These are phyloP conservation scores for Rhinocladiella similis DNA, from an alignment of 2,329 filamentous ascomycete genomes.

Conservation along the genomic window DNA sequence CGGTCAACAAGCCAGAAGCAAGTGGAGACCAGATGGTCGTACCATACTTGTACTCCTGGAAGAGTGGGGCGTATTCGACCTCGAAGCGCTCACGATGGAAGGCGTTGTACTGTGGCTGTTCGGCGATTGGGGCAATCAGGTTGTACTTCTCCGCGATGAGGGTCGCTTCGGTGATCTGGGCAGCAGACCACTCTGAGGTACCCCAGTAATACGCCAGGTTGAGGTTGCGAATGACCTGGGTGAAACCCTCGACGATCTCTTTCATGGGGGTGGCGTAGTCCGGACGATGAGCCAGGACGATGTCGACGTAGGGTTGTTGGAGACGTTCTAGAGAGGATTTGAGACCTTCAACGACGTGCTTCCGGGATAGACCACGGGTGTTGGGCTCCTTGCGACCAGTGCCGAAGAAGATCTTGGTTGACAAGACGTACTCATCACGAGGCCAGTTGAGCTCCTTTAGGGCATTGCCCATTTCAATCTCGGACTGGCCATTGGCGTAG, in stretches of 20 bases:
- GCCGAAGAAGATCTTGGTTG: conserved; percentile 54
- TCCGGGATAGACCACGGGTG: conserved; percentile 62
- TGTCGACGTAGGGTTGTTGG: conserved; percentile 67
- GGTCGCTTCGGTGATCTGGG: conserved; percentile 63
- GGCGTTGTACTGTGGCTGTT: conserved; percentile 69
- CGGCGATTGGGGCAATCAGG: conserved; percentile 64
- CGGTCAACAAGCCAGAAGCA: conserved; percentile 61
- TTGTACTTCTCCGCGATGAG: conserved; percentile 54
- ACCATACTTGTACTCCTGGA: conserved; percentile 60
- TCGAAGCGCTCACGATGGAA: conserved; percentile 64
- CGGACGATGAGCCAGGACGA: conserved; percentile 67
- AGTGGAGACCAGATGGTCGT: conserved; percentile 65
- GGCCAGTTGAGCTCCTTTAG: conserved; percentile 61
- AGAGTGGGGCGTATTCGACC: conserved; percentile 61
- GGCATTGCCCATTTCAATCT: conserved; percentile 55
- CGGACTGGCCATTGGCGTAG: conserved; percentile 54
- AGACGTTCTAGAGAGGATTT: conserved; percentile 61
- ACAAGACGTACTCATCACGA: conserved; percentile 58
- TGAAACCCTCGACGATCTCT: conserved; percentile 70
- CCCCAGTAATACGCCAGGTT: conserved; percentile 69
- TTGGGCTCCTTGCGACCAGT: conserved; percentile 56
- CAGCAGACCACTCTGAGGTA: conserved; percentile 67
- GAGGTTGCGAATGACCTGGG: conserved; percentile 66
- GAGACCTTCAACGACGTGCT: conserved; percentile 69
- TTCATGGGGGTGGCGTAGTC: conserved; percentile 67